Evolutionary conservation across 2,329 filamentous ascomycete species (phyloP), one percentile per base, ranked within the genome.

Genomic region (Penicillium palitans): DNA sequence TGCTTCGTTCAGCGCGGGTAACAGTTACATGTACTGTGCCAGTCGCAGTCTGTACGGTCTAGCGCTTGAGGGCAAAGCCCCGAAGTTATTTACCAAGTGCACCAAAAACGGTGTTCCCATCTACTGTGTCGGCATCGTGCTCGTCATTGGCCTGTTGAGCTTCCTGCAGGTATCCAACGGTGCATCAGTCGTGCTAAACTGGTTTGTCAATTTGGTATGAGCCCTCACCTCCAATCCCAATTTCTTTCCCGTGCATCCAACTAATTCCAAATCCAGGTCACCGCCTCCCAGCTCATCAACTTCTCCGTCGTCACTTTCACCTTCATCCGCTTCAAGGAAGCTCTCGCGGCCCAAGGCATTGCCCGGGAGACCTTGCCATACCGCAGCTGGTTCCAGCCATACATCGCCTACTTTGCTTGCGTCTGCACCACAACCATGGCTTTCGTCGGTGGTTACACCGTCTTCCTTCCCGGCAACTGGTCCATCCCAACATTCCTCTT

Each of bases 241-340:
- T 17, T 31, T 10, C 31, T 19, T 13, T 10, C 21, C 40, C n/a
- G 10, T 27, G 2, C 15, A 21, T 8, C 19, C 25, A 37, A 47
- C 42, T 54, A 41, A 61, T 13, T 4, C 5, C 1, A 44, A 19
- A 35, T 15, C 37, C 40, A 78, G 76, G 78, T 90, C 19, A 91
- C 90, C 12, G 88, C 90, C 0, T 90, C 88, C 1, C 87, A 90
- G 67, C 81, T 91, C 15, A 87, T 91, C 75, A 89, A 90, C 70
- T 91, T 88, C 75, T 81, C 81, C 41, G 84, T 86, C 64, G 87
- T 90, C 70, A 86, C 85, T 66, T 81, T 87, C 57, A 88, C 89
- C 0, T 93, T 90, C 73, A 77, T 93, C 57, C 84, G 84, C 58
- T 95, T 91, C 72, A 80, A 88, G 71, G 85, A 86, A 50, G 90